Evolutionary conservation across 305 asterid genomes (phyloP), one percentile per base, ranked within the genome.

Genomic region (Rubia balearica): DNA sequence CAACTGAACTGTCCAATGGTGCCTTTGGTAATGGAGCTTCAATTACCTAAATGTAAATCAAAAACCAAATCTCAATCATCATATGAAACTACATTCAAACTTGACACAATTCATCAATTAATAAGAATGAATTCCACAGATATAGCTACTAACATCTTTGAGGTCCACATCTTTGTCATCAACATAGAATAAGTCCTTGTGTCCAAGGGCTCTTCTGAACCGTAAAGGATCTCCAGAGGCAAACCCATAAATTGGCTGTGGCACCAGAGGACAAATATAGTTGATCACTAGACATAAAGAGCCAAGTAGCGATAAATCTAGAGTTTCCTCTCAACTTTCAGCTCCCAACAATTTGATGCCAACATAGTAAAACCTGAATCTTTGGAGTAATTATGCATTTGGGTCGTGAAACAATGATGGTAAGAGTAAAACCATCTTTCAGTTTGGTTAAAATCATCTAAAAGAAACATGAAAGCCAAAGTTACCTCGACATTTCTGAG

Each of bases 11-110:
- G 73, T 94, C 99, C 72, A 94, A 77, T 45, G 99, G 99, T 76
- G 96, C 96, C 83, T 86, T 94, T 5, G 97, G 97, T 70, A 91
- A 78, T 78, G 97, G 96, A 62, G 96, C 90, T 84, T 94, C 97
- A 73, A 94, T 91, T 74, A 89, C 92, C 97, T 94, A 63, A 42
- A 74, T 69, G 46, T 36, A 70, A 64, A 70, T 62, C 45, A 61
- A 73, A 66, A 71, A 65, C 14, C 60, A 73, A 11, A 61, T 33
- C 43, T 42, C 33, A 9, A 57, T 48, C 65, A 65, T 40, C 48
- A 42, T 5, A 65, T 17, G 69, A 19, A 43, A 64, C 51, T 19
- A 42, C 19, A 65, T 65, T 12, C 69, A 42, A 64, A 65, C 55
- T 17, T 41, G 55, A 41, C 53, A 40, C 24, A 11, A 27, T 27